A percentile compares a stretch with the other conserved stretches of the same genome.
These are phyloP conservation scores for Nephelium lappaceum DNA, from an alignment of 345 rosid species.

Conservation along the genomic window DNA sequence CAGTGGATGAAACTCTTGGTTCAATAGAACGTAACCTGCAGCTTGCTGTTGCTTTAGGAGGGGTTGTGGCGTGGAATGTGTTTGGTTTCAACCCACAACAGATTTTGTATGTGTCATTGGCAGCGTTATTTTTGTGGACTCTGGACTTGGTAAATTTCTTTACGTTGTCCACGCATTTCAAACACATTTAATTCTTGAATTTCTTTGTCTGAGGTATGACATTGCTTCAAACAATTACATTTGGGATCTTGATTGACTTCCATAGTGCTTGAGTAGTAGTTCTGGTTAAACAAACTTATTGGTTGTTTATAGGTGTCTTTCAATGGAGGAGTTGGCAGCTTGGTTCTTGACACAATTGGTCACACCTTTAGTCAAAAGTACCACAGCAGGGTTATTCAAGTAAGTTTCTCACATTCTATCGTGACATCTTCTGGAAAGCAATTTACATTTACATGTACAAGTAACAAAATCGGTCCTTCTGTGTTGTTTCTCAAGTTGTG, in stretches of 20 bases:
- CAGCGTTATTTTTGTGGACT: constrained; percentile 71
- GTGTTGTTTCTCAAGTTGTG: background rate
- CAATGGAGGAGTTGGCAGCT: constrained; percentile 80
- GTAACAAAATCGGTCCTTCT: background rate
- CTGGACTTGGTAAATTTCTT: constrained; percentile 59
- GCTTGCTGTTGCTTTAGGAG: constrained; percentile 63
- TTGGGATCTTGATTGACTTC: background rate
- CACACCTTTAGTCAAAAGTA: constrained; percentile 78
- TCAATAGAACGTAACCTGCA: constrained; percentile 76
- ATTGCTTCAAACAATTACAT: background rate
- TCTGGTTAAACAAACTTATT: constrained; percentile 9
- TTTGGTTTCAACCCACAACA: constrained; percentile 63
- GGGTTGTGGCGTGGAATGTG: constrained; percentile 62
- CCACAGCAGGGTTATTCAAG: constrained; percentile 84
- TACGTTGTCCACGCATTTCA: background rate
- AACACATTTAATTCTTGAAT: background rate
- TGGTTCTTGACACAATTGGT: constrained; percentile 84
- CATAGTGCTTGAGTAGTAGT: background rate
- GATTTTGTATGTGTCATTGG: constrained; percentile 64
- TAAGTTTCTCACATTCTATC: constrained; percentile 20
- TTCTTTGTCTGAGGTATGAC: no score
- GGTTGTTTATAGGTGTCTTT: constrained; percentile 60
- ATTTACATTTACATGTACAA: no score
- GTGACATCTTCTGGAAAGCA: background rate
- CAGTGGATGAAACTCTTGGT: constrained; percentile 77